Evolutionary conservation across 805 yeast genomes (phyloP).

Genomic region (Metschnikowia lachancei): DNA sequence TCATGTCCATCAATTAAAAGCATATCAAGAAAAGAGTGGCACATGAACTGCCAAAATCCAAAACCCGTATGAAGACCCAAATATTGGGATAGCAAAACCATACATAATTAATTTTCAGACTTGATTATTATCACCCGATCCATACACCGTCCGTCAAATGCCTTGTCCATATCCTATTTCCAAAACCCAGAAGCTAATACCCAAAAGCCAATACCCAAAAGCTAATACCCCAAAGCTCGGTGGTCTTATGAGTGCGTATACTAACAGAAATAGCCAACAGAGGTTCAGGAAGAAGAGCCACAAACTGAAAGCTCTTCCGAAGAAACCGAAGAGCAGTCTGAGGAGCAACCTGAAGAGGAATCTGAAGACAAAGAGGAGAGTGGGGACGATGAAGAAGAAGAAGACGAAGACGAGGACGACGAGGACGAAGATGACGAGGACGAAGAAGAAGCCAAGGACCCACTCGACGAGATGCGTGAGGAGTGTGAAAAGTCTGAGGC

Average conservation of each 20-base stretch:
- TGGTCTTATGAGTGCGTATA: not conserved
- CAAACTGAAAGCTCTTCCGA: constrained; percentile 5
- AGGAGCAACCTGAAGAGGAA: constrained; percentile 12
- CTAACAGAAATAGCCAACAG: constrained; percentile 15
- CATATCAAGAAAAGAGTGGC: too few species aligned
- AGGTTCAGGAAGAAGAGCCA: constrained; percentile 13
- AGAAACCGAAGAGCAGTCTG: constrained; percentile 1
- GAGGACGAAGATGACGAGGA: constrained; percentile 48
- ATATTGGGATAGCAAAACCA: too few species aligned
- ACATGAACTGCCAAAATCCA: too few species aligned
- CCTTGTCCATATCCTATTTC: too few species aligned
- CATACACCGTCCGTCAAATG: too few species aligned
- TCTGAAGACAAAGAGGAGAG: constrained; percentile 31
- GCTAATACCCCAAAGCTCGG: not conserved
- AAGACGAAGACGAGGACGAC: constrained; percentile 67
- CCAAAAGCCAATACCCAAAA: too few species aligned
- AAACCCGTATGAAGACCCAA: too few species aligned
- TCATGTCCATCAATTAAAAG: not conserved
- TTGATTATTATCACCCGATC: too few species aligned
- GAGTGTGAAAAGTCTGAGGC: constrained; percentile 68
- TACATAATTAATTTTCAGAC: too few species aligned
- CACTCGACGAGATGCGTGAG: constrained; percentile 28
- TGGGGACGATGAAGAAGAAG: constrained; percentile 50
- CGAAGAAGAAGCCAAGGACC: constrained; percentile 19
- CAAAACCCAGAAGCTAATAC: too few species aligned